A percentile compares a stretch with the other conserved stretches of the same genome.
phyloP scores from a whole-genome alignment of 2,329 filamentous ascomycete species.

The Trichocomaceae sp. region DNA sequence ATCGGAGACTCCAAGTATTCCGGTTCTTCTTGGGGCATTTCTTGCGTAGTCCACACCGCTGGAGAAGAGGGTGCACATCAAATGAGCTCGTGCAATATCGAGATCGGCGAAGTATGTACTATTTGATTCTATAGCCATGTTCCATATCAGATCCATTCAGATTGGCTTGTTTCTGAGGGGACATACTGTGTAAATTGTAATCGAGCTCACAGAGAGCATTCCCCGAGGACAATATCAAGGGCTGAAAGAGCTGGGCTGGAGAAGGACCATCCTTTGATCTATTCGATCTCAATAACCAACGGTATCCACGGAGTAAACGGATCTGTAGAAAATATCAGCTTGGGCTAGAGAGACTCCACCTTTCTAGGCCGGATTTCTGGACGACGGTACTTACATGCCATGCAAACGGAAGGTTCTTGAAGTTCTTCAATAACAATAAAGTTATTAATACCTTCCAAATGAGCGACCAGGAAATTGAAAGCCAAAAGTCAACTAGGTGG shows the following conservation, averaged over 20 bases:
- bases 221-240: slow-evolving; percentile 14
- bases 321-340: slow-evolving; percentile 6
- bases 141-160: not conserved
- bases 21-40: slow-evolving; percentile 11
- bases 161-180: not conserved
- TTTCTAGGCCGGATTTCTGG: not conserved
- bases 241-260: slow-evolving; percentile 14
- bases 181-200: slow-evolving; percentile 17
- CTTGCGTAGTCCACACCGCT: slow-evolving; percentile 15
- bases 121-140: slow-evolving; percentile 39
- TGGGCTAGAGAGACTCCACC: not conserved
- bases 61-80: slow-evolving; percentile 31
- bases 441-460: slow-evolving; percentile 11
- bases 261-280: slow-evolving; percentile 10
- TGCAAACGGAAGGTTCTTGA: slow-evolving; percentile 15
- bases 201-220: slow-evolving; percentile 14
- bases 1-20: slow-evolving; percentile 12
- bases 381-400: slow-evolving; percentile 14
- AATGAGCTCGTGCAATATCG: slow-evolving; percentile 46
- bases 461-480: slow-evolving; percentile 10
- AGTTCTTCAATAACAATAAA: slow-evolving; percentile 11
- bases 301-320: slow-evolving; percentile 14
- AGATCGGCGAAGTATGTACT: slow-evolving; percentile 52
- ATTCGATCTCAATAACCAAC: slow-evolving; percentile 14
- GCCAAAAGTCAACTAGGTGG: slow-evolving; percentile 9